phyloP scores from a whole-genome alignment of 2,329 filamentous ascomycete species.

The Penicillium sp. region DNA sequence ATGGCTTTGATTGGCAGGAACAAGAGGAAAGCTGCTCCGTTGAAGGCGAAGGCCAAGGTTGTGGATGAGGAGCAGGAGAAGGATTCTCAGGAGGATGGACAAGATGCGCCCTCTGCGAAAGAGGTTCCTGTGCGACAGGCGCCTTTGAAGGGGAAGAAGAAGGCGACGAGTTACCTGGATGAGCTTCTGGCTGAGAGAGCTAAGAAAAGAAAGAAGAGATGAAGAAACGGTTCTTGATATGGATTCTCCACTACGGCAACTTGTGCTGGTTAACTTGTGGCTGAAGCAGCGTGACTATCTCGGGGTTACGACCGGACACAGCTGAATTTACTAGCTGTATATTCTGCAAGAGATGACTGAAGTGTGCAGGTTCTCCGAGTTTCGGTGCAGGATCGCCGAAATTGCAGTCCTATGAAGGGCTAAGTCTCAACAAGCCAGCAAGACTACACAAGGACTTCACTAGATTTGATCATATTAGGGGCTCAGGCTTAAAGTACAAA shows the following conservation, averaged over 20 bases:
- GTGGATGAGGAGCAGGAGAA: constrained; percentile 3
- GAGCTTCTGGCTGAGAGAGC: constrained; percentile 49
- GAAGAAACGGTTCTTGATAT: constrained; percentile 10
- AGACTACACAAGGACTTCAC: not conserved
- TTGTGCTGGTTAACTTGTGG: not conserved
- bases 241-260: not conserved
- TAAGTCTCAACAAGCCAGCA: not conserved
- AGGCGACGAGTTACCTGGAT: constrained; percentile 54
- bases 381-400: not conserved
- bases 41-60: constrained; percentile 1
- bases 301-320: not conserved
- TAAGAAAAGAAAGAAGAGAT: constrained; percentile 52
- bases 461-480: not conserved
- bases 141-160: constrained; percentile 35
- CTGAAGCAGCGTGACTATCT: not conserved
- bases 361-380: not conserved
- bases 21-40: constrained; percentile 15
- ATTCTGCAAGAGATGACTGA: not conserved
- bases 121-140: constrained; percentile 11
- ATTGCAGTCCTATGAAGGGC: not conserved
- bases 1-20: constrained; percentile 39
- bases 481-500: constrained; percentile 22
- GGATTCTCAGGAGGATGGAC: not conserved
- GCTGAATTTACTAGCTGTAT: not conserved
- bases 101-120: constrained; percentile 1